phyloP scores from a whole-genome alignment of 805 yeast species.

The Zygotorulaspora chibaensis region DNA sequence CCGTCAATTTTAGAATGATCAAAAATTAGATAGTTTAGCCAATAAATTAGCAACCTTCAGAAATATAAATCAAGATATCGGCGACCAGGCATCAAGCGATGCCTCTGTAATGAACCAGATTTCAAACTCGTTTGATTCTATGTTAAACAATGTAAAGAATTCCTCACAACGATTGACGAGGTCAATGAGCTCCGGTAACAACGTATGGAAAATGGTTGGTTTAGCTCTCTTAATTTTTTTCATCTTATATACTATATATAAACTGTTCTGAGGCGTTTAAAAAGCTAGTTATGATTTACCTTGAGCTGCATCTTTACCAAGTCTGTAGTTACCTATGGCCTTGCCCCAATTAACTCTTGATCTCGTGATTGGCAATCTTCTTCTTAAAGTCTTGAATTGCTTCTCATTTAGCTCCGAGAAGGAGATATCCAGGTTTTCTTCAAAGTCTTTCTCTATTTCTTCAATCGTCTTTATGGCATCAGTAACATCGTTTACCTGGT shows the following conservation, averaged over 20 bases:
- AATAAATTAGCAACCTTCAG: conserved; percentile 61
- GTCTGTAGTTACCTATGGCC: conserved; percentile 81
- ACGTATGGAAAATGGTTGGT: conserved; percentile 55
- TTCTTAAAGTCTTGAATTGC: conserved; percentile 77
- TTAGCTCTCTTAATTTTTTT: conserved; percentile 51
- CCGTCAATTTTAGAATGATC: conserved; percentile 47
- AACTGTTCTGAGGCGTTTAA: conserved; percentile 37
- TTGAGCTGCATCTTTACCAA: conserved; percentile 73
- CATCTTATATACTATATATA: conserved; percentile 52
- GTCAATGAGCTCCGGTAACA: conserved; percentile 55
- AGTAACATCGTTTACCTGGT: conserved; percentile 25
- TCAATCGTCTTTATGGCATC: conserved; percentile 46
- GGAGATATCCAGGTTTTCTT: conserved; percentile 53
- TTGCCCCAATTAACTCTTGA: conserved; percentile 93
- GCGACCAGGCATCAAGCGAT: conserved; percentile 57
- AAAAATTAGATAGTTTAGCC: conserved; percentile 58
- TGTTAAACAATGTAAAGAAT: conserved; percentile 46
- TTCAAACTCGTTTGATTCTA: conserved; percentile 47
- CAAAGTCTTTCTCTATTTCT: conserved; percentile 54
- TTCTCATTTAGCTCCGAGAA: conserved; percentile 72
- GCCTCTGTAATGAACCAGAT: conserved; percentile 39
- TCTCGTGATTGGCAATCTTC: conserved; percentile 89
- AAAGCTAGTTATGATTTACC: conserved; percentile 27
- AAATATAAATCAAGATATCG: conserved; percentile 63
- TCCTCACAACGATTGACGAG: conserved; percentile 51